These are phyloP conservation scores for Amphibolis antarctica DNA, from an alignment of 106 monocot species.

Conservation along the genomic window DNA sequence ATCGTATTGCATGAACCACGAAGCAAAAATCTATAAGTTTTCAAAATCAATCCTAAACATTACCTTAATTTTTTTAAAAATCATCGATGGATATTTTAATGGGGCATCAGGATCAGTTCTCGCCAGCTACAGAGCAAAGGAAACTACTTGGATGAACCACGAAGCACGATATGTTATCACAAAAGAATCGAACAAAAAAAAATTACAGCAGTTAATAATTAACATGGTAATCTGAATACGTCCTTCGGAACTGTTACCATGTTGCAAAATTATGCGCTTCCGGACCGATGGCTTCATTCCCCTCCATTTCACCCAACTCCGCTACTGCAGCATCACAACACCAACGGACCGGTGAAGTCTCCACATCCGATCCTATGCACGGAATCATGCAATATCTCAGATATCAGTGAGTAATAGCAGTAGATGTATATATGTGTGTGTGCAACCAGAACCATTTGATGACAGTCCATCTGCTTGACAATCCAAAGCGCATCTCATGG, in stretches of 20 bases:
- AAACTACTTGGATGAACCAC: background rate
- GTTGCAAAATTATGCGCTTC: slow-evolving; percentile 1
- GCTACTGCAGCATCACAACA: background rate
- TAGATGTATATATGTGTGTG: background rate
- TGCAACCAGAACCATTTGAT: too few species aligned
- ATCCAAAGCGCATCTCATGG: too few species aligned
- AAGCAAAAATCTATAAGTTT: too few species aligned
- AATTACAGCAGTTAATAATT: background rate
- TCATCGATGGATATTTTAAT: too few species aligned
- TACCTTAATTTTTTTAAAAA: too few species aligned
- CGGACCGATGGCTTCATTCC: slow-evolving; percentile 11
- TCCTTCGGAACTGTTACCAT: slow-evolving; percentile 1
- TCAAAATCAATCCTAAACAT: too few species aligned
- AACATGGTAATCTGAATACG: background rate
- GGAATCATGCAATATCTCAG: background rate
- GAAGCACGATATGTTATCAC: too few species aligned
- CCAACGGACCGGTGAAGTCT: background rate
- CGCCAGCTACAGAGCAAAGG: background rate
- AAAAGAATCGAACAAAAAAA: background rate
- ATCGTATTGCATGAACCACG: too few species aligned
- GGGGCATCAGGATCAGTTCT: too few species aligned
- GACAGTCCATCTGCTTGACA: too few species aligned
- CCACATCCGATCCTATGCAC: background rate
- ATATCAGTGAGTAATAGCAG: background rate
- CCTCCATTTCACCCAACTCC: slow-evolving; percentile 3